These are phyloP conservation scores for Musa balbisiana DNA, from an alignment of 202 grass and related monocot genomes.

Conservation along the genomic window DNA sequence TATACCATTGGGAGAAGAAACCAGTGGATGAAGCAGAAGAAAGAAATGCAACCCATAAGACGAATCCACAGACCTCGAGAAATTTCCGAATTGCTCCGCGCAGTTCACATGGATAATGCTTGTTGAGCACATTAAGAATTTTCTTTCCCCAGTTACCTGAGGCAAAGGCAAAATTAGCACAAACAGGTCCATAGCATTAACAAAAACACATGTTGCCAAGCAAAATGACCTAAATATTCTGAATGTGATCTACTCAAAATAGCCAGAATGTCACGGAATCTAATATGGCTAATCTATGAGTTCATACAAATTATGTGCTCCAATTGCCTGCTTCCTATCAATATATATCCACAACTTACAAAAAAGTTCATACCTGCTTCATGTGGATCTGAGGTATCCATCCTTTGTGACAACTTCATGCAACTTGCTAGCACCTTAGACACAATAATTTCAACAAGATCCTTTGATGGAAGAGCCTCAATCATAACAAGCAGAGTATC, in stretches of 20 bases:
- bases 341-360: not conserved
- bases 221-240: not conserved
- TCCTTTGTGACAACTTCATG: constrained; percentile 36
- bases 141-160: constrained; percentile 65
- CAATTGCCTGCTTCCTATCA: not conserved
- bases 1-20: constrained; percentile 2
- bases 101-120: constrained; percentile 51
- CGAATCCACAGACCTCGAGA: constrained; percentile 45
- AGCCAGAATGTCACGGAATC: not conserved
- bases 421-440: constrained; percentile 52
- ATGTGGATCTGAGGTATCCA: constrained; percentile 36
- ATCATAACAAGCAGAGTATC: constrained; percentile 43
- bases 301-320: not conserved
- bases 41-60: constrained; percentile 7
- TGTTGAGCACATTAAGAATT: constrained; percentile 45
- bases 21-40: constrained; percentile 1
- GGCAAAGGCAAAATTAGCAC: constrained; percentile 7
- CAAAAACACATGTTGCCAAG: too few relatives aligned
- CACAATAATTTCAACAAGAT: constrained; percentile 50
- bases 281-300: not conserved
- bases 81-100: constrained; percentile 67
- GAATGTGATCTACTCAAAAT: not conserved
- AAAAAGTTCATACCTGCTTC: constrained; percentile 34
- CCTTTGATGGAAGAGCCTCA: constrained; percentile 46
- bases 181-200: not conserved